phyloP scores from a whole-genome alignment of 1,284 basidiomycete genomes.

The Retiboletus fuscus region DNA sequence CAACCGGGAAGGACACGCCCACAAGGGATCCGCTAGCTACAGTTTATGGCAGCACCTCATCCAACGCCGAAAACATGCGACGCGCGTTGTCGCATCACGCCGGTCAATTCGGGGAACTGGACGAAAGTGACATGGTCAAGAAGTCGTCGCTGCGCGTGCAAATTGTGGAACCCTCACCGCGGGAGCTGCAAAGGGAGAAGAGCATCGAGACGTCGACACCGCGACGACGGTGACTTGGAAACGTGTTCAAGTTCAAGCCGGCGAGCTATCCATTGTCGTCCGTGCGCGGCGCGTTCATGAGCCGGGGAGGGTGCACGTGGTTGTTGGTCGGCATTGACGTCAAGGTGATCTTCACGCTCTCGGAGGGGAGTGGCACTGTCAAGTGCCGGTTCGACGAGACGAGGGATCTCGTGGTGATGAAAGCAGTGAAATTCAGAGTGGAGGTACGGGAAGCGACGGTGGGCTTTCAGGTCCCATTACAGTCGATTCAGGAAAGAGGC shows the following conservation, averaged over 20 bases:
- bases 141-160: no score
- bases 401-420: no score
- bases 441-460: conserved; percentile 60
- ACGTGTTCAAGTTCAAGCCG: conserved; percentile 89
- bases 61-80: no score
- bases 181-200: conserved; percentile 60
- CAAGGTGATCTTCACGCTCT: conserved; percentile 72
- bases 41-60: conserved; percentile 10
- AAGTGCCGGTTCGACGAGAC: conserved; percentile 78
- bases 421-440: no score
- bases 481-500: conserved; percentile 87
- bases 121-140: no score
- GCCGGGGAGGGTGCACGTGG: conserved; percentile 78
- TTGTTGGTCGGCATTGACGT: conserved; percentile 81
- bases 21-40: conserved; percentile 30
- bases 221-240: conserved; percentile 88
- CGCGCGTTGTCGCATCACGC: no score
- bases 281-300: conserved; percentile 72
- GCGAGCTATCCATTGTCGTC: conserved; percentile 74
- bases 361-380: conserved; percentile 70
- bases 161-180: conserved; percentile 52
- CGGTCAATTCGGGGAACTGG: no score
- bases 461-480: conserved; percentile 68
- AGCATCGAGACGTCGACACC: conserved; percentile 54
- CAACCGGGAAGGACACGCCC: neutral